These are phyloP conservation scores for Botrytis byssoidea DNA, from an alignment of 2,329 filamentous ascomycete species.

Conservation along the genomic window DNA sequence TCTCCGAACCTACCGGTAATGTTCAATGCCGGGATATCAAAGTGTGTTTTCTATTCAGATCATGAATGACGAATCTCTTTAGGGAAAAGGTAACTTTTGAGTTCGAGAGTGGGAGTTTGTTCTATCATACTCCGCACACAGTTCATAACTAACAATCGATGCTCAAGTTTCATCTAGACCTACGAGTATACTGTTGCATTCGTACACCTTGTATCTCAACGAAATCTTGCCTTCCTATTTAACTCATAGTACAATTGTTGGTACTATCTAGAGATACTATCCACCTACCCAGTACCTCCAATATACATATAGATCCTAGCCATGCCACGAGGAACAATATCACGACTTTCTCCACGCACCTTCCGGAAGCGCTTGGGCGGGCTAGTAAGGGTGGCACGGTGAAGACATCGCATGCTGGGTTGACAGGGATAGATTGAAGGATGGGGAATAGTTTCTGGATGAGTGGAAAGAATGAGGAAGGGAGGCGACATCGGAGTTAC, in stretches of 20 bases:
- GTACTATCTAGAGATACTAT: not conserved
- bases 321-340: conserved; percentile 1
- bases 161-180: not conserved
- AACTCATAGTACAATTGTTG: not conserved
- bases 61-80: not conserved
- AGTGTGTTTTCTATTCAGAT: not conserved
- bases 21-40: not conserved
- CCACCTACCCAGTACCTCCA: not conserved
- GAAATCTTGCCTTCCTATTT: not conserved
- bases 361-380: conserved; percentile 1
- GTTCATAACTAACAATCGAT: not conserved
- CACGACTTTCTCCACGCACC: conserved; percentile 10
- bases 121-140: not conserved
- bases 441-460: not conserved
- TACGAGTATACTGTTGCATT: not conserved
- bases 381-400: conserved; percentile 10
- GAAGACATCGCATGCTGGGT: conserved; percentile 1
- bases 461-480: not conserved
- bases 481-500: conserved; percentile 12
- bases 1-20: too few species aligned
- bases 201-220: not conserved
- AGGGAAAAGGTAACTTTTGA: not conserved
- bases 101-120: not conserved
- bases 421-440: not conserved
- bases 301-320: not conserved